Evolutionary conservation across 768 basidiomycete species (phyloP).

Genomic region (Myochromella boudieri): DNA sequence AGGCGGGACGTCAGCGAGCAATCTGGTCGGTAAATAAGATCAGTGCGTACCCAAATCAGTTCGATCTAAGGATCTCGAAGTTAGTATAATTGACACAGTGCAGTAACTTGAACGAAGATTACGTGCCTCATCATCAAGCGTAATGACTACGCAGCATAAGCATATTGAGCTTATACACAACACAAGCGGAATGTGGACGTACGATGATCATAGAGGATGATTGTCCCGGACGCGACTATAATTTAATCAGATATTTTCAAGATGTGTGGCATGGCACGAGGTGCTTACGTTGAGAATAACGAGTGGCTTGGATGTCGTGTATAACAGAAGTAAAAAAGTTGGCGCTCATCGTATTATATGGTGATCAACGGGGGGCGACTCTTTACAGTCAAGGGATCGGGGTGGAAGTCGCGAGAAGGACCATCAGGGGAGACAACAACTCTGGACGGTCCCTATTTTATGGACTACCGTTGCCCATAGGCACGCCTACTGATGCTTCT

Average conservation of each 20-base stretch:
- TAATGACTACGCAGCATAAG: conserved; percentile 37
- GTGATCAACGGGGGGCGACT: too few species aligned
- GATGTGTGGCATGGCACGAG: background rate
- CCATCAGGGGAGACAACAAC: conserved; percentile 2
- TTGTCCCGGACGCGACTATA: conserved; percentile 49
- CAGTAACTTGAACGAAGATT: background rate
- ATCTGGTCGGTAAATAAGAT: background rate
- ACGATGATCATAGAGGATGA: conserved; percentile 58
- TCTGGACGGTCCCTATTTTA: background rate
- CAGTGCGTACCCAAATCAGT: conserved; percentile 51
- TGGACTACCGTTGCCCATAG: too few species aligned
- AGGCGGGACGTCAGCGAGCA: too few species aligned
- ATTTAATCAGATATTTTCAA: background rate
- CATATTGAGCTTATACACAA: background rate
- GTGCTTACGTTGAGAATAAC: conserved; percentile 46
- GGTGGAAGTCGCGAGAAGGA: conserved; percentile 1
- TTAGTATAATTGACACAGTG: background rate
- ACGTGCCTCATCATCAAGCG: conserved; percentile 51
- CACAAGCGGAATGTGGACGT: conserved; percentile 18
- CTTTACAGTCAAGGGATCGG: too few species aligned
- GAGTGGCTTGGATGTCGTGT: conserved; percentile 37
- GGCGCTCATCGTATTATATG: conserved; percentile 12
- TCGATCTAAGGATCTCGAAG: conserved; percentile 35
- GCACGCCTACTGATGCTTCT: too few species aligned
- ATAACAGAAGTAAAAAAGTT: conserved; percentile 23